These are phyloP conservation scores for Camillea tinctor DNA, from an alignment of 2,329 filamentous ascomycete genomes.

Conservation along the genomic window DNA sequence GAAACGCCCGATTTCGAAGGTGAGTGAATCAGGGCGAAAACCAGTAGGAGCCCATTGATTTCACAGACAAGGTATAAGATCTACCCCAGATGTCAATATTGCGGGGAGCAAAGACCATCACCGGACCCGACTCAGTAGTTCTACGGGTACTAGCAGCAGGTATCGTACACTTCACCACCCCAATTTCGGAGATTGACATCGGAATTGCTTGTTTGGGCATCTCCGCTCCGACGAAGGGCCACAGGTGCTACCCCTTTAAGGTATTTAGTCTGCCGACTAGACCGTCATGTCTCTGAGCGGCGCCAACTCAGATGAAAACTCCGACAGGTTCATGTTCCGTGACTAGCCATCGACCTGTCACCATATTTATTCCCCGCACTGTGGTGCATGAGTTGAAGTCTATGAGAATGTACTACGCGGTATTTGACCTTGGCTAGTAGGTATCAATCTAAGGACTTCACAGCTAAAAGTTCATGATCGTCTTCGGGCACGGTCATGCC, in stretches of 20 bases:
- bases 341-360: not conserved
- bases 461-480: not conserved
- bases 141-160: not conserved
- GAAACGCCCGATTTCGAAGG: not conserved
- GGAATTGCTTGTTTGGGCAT: slow-evolving; percentile 15
- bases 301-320: not conserved
- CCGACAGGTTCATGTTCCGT: not conserved
- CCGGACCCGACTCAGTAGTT: not conserved
- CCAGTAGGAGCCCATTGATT: not conserved
- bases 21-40: not conserved
- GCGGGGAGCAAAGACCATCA: not conserved
- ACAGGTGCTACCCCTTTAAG: slow-evolving; percentile 3
- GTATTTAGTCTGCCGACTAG: not conserved
- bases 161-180: not conserved
- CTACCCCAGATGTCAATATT: not conserved
- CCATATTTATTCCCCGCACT: not conserved
- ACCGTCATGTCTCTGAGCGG: not conserved
- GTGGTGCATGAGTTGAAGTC: not conserved
- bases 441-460: not conserved
- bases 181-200: not conserved
- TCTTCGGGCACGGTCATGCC: not conserved
- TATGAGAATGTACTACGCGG: not conserved
- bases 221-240: slow-evolving; percentile 8
- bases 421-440: not conserved
- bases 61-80: not conserved